Base-by-base conservation (phyloP, 768 basidiomycete genomes). In the Mycena floridula region DNA sequence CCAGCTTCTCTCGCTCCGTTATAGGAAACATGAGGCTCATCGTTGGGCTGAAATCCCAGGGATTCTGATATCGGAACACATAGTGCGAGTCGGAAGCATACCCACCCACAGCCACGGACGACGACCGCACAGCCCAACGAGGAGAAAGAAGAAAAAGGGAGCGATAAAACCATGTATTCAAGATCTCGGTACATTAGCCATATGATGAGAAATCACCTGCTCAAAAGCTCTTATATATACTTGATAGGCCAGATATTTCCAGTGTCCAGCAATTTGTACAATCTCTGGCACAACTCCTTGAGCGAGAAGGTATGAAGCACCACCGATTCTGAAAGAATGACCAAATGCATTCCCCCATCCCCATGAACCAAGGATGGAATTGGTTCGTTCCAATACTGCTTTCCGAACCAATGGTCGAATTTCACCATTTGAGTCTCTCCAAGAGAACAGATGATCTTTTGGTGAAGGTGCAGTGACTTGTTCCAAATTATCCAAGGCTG, bases 301-400 rank as follows among this genome's bases (percentile, higher is more conserved):
- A 0, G 47, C 24, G 1, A 61, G 50, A 30, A 47, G 53, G 39
- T 50, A 53, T 3, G 57, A 49, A 0, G 62, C 54, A 5, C 62
- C 62, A 2, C 62, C 62, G 24, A 64, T 64, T 16, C 59, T 49
- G 42, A 64, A 64, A 16, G 54, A 61, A 50, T 62, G 59, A 1
- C 59, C 55, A 25, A 56, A 59, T 16, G 54, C 9, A 7, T 48
- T 57, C 0, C 54, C 56, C 43, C 39, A 54, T 20, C 59, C 58
- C 1, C 13, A 27, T 5, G 48, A 35, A 1, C 6, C 12, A n/a
- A 58, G 38, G 4, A 53, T 48, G 9, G 2, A 6, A 39, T 62
- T 60, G 26, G 56, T 49, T 25, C 47, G 43, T 6, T 25, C 23
- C 2, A 62, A 41, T 4, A 51, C 50, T 1, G 45, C 26, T 7